Evolutionary conservation across 2,329 filamentous ascomycete genomes (phyloP).

Genomic region (Lecanicillium sp.): DNA sequence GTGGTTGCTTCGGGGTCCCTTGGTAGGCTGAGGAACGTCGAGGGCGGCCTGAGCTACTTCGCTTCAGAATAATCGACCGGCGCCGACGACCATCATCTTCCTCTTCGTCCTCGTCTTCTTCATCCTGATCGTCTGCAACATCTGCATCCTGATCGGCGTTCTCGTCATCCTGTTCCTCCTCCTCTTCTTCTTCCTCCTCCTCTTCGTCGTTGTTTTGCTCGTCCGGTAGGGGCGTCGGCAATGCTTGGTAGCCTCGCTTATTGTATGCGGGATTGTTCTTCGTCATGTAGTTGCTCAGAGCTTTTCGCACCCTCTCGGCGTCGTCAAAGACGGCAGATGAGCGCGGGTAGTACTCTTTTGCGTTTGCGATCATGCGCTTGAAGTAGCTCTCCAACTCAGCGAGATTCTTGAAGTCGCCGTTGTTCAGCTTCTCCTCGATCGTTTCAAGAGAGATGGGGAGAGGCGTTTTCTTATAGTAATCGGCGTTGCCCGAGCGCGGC

Average conservation of each 20-base stretch:
- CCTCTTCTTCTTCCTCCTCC: constrained; percentile 19
- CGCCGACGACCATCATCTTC: constrained; percentile 17
- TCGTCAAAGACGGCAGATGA: constrained; percentile 69
- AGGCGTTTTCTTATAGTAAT: constrained; percentile 71
- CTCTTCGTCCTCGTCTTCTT: constrained; percentile 22
- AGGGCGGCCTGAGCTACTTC: constrained; percentile 25
- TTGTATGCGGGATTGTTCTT: constrained; percentile 80
- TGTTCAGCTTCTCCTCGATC: constrained; percentile 67
- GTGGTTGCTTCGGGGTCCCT: constrained; percentile 26
- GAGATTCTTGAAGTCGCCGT: constrained; percentile 60
- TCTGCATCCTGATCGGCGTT: constrained; percentile 21
- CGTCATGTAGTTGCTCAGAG: constrained; percentile 81
- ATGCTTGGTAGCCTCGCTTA: constrained; percentile 56
- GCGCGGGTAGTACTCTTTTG: constrained; percentile 75
- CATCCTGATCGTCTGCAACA: constrained; percentile 16
- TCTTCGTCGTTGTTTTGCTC: constrained; percentile 24
- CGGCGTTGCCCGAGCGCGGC: constrained; percentile 53
- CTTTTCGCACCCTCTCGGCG: constrained; percentile 79
- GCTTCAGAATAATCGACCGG: constrained; percentile 29
- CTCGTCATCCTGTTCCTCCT: constrained; percentile 24
- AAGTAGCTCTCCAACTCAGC: constrained; percentile 75
- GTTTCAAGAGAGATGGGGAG: constrained; percentile 73
- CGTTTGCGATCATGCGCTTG: constrained; percentile 82
- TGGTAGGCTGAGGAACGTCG: constrained; percentile 23
- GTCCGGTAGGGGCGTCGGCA: constrained; percentile 66